phyloP scores from a whole-genome alignment of 352 stramenopile species.

The Paralagenidium karlingii region DNA sequence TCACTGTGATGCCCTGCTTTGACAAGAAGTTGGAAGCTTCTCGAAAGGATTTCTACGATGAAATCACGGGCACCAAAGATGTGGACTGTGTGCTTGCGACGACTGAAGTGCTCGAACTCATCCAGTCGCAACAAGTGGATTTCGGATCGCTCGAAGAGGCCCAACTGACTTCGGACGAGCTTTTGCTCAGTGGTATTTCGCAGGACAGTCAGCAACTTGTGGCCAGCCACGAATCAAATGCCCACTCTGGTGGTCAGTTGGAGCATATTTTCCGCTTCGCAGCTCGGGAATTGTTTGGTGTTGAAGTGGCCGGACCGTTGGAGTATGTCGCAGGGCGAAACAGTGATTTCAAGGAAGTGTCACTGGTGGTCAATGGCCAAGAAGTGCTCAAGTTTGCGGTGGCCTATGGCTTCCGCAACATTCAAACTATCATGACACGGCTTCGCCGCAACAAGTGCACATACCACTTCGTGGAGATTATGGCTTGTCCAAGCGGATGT shows the following conservation, averaged over 20 bases:
- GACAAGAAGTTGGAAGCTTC: slow-evolving; percentile 98
- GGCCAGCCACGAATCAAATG: slow-evolving; percentile 35
- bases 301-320: slow-evolving; percentile 71
- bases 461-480: slow-evolving; percentile 97
- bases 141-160: slow-evolving; percentile 54
- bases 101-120: slow-evolving; percentile 67
- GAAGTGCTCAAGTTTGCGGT: slow-evolving; percentile 88
- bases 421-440: slow-evolving; percentile 91
- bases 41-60: slow-evolving; percentile 79
- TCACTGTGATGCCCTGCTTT: slow-evolving; percentile 97
- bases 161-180: slow-evolving; percentile 44
- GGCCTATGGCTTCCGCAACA: slow-evolving; percentile 96
- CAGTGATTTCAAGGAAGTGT: slow-evolving; percentile 78
- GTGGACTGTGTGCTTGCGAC: slow-evolving; percentile 93
- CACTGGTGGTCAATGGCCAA: slow-evolving; percentile 52
- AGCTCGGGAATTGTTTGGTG: slow-evolving; percentile 81
- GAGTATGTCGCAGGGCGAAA: slow-evolving; percentile 84
- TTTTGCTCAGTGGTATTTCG: slow-evolving; percentile 55
- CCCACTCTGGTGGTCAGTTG: slow-evolving; percentile 78
- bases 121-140: slow-evolving; percentile 37
- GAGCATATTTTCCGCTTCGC: slow-evolving; percentile 89
- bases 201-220: slow-evolving; percentile 35
- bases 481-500: slow-evolving; percentile 97
- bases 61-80: slow-evolving; percentile 55
- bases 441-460: slow-evolving; percentile 82